Evolutionary conservation across 768 basidiomycete genomes (phyloP), one percentile per base, ranked within the genome.

Genomic region (Tulasnella sp.): DNA sequence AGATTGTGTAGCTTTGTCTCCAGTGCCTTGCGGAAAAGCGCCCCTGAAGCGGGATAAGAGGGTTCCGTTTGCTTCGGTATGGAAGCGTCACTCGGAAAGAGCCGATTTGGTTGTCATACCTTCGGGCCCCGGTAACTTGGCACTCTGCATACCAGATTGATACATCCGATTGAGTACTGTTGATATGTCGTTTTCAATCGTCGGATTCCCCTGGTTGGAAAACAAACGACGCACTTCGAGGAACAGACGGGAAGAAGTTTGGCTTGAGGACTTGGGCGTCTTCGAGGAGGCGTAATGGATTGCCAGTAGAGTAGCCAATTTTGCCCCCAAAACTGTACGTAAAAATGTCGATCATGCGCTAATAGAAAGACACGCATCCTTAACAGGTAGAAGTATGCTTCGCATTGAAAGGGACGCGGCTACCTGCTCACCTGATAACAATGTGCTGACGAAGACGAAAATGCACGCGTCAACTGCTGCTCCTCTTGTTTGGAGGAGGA

Each of bases 351-450:
- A 76, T 77, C 38, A 70, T 66, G n/a, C 73, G 69, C 70, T 72
- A 46, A 4, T 27, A 4, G 22, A 46, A 9, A 51, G 21, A 21
- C n/a, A 22, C n/a, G n/a, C n/a, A n/a, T n/a, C n/a, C n/a, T n/a
- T n/a, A n/a, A n/a, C n/a, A n/a, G n/a, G n/a, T n/a, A 38, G 15
- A 38, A 38, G 34, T n/a, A 38, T 38, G 5, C 34, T 5, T 38
- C 7, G 34, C 5, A 5, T 15, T 15, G 34, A 38, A 38, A 5
- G 15, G 7, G 15, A 7, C 15, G 34, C 15, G 15, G 15, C 5
- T n/a, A n/a, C n/a, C n/a, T n/a, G n/a, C n/a, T n/a, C 38, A 92
- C 88, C 76, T 84, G 86, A 62, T 91, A 93, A 60, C 93, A 89
- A 70, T 94, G 91, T 1, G 90, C 86, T 11, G n/a, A 12, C 5